Percentiles rank a stretch among this genome's conserved stretches.
These are phyloP conservation scores for Papiliotrema flavescens DNA, from an alignment of 1,284 basidiomycete genomes.

Conservation along the genomic window DNA sequence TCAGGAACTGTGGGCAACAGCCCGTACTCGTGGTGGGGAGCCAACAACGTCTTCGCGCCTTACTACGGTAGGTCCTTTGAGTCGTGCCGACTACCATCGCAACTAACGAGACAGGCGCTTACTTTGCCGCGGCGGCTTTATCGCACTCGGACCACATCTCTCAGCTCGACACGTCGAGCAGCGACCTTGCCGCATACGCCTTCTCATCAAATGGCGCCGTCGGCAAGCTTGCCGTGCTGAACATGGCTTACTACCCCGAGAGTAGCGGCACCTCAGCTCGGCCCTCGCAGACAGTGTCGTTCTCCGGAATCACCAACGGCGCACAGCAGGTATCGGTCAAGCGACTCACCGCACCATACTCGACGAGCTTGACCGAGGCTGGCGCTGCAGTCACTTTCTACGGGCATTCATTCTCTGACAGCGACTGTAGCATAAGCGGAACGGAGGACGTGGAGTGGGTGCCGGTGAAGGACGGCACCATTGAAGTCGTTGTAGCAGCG, in stretches of 20 bases:
- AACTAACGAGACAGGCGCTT: conserved; percentile 3
- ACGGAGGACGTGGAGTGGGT: too few species aligned
- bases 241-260: too few species aligned
- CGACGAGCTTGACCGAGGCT: too few species aligned
- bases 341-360: too few species aligned
- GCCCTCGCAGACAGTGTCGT: too few species aligned
- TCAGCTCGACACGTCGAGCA: conserved; percentile 49
- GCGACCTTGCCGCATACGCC: conserved; percentile 47
- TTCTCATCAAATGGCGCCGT: conserved; percentile 27
- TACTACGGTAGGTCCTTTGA: conserved; percentile 51
- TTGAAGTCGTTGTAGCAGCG: background rate
- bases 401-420: too few species aligned
- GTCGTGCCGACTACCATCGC: background rate
- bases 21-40: conserved; percentile 15
- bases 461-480: conserved; percentile 6
- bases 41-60: conserved; percentile 42
- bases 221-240: too few species aligned
- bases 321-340: too few species aligned
- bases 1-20: conserved; percentile 9
- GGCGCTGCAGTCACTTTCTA: too few species aligned
- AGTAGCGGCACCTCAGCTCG: too few species aligned
- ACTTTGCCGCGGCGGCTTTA: conserved; percentile 45
- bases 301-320: too few species aligned
- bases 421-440: background rate
- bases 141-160: conserved; percentile 36